A percentile compares a stretch with the other conserved stretches of the same genome.
phyloP scores from a whole-genome alignment of 1,139 yeast genomes.

The Debaryomyces singareniensis region DNA sequence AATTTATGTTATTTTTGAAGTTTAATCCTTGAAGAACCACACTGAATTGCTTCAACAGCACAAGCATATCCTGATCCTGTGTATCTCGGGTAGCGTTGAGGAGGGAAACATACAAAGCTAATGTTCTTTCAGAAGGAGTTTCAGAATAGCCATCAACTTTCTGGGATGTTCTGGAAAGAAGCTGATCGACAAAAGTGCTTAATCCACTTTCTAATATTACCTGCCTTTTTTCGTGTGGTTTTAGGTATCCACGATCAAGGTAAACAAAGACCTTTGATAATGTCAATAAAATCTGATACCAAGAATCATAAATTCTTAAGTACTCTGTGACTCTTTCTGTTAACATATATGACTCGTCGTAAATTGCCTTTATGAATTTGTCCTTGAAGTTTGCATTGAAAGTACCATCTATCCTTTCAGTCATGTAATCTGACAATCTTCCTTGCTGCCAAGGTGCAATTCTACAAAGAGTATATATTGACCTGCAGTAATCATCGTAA shows the following conservation, averaged over 20 bases:
- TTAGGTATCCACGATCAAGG: slow-evolving; percentile 29
- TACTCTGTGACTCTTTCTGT: slow-evolving; percentile 10
- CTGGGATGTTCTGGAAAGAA: slow-evolving; percentile 7
- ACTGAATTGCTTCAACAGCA: slow-evolving; percentile 12
- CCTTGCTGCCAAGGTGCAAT: slow-evolving; percentile 28
- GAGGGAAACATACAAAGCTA: slow-evolving; percentile 7
- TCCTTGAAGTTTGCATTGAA: too few species aligned
- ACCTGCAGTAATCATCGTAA: slow-evolving; percentile 20
- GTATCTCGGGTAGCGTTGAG: slow-evolving; percentile 7
- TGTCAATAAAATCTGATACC: slow-evolving; percentile 19
- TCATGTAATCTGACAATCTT: slow-evolving; percentile 16
- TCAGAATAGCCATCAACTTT: slow-evolving; percentile 5
- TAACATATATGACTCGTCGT: too few species aligned
- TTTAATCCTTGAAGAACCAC: slow-evolving; percentile 17
- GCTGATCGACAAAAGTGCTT: slow-evolving; percentile 12
- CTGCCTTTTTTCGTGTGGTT: slow-evolving; percentile 22
- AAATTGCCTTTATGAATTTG: too few species aligned
- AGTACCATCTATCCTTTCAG: slow-evolving; percentile 13
- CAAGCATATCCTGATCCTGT: slow-evolving; percentile 4
- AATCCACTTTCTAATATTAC: slow-evolving; percentile 22
- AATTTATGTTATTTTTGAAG: slow-evolving; percentile 11
- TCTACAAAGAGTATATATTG: slow-evolving; percentile 29
- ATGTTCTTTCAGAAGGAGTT: slow-evolving; percentile 6
- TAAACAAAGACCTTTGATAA: slow-evolving; percentile 28
- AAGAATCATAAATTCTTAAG: slow-evolving; percentile 14